Base-by-base conservation (phyloP, 208 protist genomes). In the Acanthamoeba sp. region DNA sequence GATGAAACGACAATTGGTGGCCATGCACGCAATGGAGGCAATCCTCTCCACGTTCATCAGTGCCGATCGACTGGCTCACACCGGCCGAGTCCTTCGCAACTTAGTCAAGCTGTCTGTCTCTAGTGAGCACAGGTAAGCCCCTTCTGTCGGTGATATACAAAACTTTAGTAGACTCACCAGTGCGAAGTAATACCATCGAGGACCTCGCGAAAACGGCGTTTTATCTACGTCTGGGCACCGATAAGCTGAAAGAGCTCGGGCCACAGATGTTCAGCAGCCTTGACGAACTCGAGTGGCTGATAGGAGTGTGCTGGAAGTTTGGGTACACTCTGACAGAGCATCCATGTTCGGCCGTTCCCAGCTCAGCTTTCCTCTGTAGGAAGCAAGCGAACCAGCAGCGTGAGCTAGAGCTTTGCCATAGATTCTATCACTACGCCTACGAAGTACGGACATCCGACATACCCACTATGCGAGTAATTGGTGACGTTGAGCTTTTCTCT, bases 271-370 rank as follows among this genome's bases (percentile, higher is more conserved):
- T 90, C 82, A 66, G 52, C 18, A 69, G 82, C 82, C 82, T 66
- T 22, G 82, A 90, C 57, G 82, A 90, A 64, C 82, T 90, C 22
- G 82, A 90, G 14, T 90, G 82, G 82, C 52, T 90, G 3, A 90
- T 90, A 1, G 82, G 52, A 0, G 50, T 66, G 2, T 90, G 82
- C 55, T 90, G 82, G 82, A 38, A 66, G 32, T 57, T 90, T 29
- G 82, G 82, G 82, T 90, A 90, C 5, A 40, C 18, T 87, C 64
- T 12, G 9, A 14, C 38, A 24, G 27, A n/a, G 4, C 24, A 20
- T 52, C 22, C 40, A 22, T 52, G 22, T 84, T 0, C 27, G 9
- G 29, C 32, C 20, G 42, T 48, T 82, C 5, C 42, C 73, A 0
- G 16, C 73, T 84, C 38, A 27, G 1, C 50, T 34, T 32, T 66